A percentile compares a stretch with the other conserved stretches of the same genome.
Evolutionary conservation across 257 asterid species (phyloP).

Genomic region (Jacaranda copaia): DNA sequence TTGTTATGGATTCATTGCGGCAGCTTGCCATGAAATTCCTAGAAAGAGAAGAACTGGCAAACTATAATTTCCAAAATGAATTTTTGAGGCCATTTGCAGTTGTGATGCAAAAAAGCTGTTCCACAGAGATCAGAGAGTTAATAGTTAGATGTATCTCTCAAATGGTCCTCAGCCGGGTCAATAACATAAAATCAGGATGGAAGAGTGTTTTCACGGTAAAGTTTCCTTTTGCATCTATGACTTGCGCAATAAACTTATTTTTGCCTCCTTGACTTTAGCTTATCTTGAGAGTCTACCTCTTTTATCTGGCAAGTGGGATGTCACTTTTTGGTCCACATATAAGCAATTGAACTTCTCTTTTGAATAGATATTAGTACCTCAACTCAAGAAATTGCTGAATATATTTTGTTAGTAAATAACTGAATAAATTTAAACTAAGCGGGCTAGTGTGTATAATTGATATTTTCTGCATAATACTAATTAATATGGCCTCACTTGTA

Average conservation of each 20-base stretch:
- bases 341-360: not conserved
- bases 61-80: constrained; percentile 96
- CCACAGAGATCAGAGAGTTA: constrained; percentile 93
- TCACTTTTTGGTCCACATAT: constrained; percentile 5
- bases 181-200: constrained; percentile 97
- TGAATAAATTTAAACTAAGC: not conserved
- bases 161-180: constrained; percentile 99
- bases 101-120: constrained; percentile 93
- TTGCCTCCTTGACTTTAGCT: constrained; percentile 18
- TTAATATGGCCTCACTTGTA: not conserved
- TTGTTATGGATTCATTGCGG: constrained; percentile 97
- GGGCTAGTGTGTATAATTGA: not conserved
- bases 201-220: constrained; percentile 98
- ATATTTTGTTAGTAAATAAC: not conserved
- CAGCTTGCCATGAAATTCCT: constrained; percentile 98
- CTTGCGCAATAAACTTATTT: not conserved
- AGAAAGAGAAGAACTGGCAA: constrained; percentile 99
- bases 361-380: not conserved
- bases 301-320: not conserved
- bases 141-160: constrained; percentile 97
- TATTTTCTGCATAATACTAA: not conserved
- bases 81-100: constrained; percentile 93
- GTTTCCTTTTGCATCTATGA: constrained; percentile 21
- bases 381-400: not conserved
- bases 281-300: constrained; percentile 1